phyloP scores from a whole-genome alignment of 2,329 filamentous ascomycete genomes.

The Penicillium sp. region DNA sequence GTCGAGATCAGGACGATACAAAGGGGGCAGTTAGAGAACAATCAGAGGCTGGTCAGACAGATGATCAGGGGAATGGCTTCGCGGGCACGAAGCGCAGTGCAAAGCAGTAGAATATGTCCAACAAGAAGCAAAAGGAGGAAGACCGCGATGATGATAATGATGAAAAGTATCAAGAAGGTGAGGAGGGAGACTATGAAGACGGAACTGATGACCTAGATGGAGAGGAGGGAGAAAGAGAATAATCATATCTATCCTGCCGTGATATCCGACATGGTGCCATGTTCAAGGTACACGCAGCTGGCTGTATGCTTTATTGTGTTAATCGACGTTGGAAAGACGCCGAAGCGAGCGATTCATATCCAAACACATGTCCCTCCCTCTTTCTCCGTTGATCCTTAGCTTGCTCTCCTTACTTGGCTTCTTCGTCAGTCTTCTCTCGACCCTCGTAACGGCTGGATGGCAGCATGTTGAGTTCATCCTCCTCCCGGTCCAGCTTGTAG shows the following conservation, averaged over 20 bases:
- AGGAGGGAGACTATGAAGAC: not conserved
- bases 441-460: constrained; percentile 23
- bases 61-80: not conserved
- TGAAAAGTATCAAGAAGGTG: not conserved
- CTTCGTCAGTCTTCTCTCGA: constrained; percentile 11
- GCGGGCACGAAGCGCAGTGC: constrained; percentile 7
- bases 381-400: too few species aligned
- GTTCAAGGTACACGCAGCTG: too few species aligned
- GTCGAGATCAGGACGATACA: not conserved
- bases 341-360: too few species aligned
- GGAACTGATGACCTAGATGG: too few species aligned
- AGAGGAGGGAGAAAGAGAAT: too few species aligned
- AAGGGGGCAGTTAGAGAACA: not conserved
- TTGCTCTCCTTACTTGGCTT: constrained; percentile 5
- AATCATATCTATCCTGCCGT: too few species aligned
- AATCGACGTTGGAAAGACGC: too few species aligned
- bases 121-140: constrained; percentile 9
- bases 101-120: constrained; percentile 7
- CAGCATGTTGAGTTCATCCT: constrained; percentile 62
- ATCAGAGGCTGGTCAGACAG: not conserved
- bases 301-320: too few species aligned
- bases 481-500: constrained; percentile 61
- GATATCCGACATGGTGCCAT: too few species aligned
- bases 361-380: too few species aligned
- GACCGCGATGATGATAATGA: constrained; percentile 1